These are phyloP conservation scores for Kwoniella sp. DNA, from an alignment of 768 basidiomycete species.

Conservation along the genomic window DNA sequence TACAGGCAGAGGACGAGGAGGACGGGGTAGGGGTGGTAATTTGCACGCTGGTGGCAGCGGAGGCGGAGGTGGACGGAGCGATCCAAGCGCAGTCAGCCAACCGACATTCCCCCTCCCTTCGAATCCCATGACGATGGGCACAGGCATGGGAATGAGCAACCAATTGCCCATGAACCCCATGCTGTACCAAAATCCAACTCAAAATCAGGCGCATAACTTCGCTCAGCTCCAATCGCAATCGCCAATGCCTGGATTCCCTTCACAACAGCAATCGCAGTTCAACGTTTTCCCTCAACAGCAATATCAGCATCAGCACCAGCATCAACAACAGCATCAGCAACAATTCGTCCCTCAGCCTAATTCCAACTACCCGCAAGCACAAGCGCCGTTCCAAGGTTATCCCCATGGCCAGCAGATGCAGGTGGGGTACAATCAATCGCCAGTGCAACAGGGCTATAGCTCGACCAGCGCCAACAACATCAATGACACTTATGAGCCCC, in stretches of 20 bases:
- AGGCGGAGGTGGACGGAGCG: too few species aligned
- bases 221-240: slow-evolving; percentile 18
- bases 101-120: slow-evolving; percentile 19
- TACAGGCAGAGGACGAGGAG: slow-evolving; percentile 13
- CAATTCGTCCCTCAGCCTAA: slow-evolving; percentile 8
- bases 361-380: slow-evolving; percentile 3
- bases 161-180: slow-evolving; percentile 14
- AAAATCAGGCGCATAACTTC: background rate
- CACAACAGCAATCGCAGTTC: slow-evolving; percentile 12
- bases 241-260: background rate
- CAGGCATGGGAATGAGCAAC: background rate
- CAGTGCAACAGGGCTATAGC: background rate
- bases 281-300: background rate
- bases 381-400: slow-evolving; percentile 9
- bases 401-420: background rate
- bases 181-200: slow-evolving; percentile 5
- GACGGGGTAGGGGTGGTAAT: background rate
- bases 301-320: slow-evolving; percentile 17
- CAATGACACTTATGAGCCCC: slow-evolving; percentile 20
- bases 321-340: slow-evolving; percentile 15
- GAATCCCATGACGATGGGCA: slow-evolving; percentile 11
- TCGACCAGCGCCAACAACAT: background rate
- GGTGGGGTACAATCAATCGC: background rate
- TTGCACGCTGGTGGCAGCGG: background rate
- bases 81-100: slow-evolving; percentile 2